Base-by-base conservation (phyloP, 2,329 filamentous ascomycete genomes). In the Fusarium scirpi region DNA sequence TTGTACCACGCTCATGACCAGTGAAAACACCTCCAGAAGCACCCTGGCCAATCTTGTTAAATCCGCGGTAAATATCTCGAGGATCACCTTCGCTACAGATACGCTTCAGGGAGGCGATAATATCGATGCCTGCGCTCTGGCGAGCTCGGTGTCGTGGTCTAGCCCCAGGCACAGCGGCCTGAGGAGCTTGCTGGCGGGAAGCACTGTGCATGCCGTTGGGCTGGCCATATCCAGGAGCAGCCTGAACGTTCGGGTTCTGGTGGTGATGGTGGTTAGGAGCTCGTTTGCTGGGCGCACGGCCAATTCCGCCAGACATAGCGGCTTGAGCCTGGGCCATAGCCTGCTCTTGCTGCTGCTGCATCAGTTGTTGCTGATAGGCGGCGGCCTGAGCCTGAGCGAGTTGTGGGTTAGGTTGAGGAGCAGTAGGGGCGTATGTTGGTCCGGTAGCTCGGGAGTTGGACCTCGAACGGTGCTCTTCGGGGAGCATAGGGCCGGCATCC, bases 1-100 rank as follows among this genome's bases (percentile, higher is more conserved):
- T 97, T 41, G 90, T 92, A 59, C 89, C 91, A 70, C 90, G 87
- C 80, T 98, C 93, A 78, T 95, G 93, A 6, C 95, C 96, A 1
- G 94, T 97, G 78, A 90, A 99, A 2, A 99, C 96, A 67, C 96
- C 96, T 73, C 96, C 96, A 11, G 95, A 98, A 40, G 96, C 96
- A 80, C 96, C 96, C 81, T 99, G 96, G 1, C 96, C 96, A 78
- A 99, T 98, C 84, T 98, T 98, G 78, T 90, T 94, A 74, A 98
- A 89, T 61, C 91, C 91, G 60, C 91, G 89, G 82, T 97, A 99
- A 70, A 95, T 91, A 58, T 92, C 90, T 27, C 93, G 93, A 6
- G 96, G 96, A 77, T 99, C 95, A 49, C 92, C 93, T 56, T 94
- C 90, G 24, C 91, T 94, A 80, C 96, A 98, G 70, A 99, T 98